Percentiles rank a stretch among this genome's conserved stretches.
Evolutionary conservation across 23 red algal genomes (phyloP).

Genomic region (Gracilaria vermiculophylla): DNA sequence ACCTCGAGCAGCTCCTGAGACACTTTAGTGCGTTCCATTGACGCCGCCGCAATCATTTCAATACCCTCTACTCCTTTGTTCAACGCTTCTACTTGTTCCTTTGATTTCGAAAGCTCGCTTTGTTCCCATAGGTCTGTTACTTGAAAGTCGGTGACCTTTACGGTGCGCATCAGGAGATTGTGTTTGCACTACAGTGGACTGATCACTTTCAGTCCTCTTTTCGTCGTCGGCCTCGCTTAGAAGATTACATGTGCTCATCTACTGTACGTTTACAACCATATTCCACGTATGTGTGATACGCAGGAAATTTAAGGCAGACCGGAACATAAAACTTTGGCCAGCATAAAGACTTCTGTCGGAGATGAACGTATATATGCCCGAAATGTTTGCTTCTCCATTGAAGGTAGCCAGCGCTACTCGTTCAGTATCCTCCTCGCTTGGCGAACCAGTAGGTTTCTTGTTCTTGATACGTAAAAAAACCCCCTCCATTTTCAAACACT

Average conservation of each 20-base stretch:
- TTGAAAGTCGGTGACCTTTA: no score
- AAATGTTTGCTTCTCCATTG: conserved; percentile 24
- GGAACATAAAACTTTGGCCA: neutral
- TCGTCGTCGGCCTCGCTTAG: neutral
- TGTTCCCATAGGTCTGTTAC: neutral
- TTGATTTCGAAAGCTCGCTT: neutral
- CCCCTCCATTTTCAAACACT: conserved; percentile 17
- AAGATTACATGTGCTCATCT: neutral
- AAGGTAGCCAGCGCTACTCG: neutral
- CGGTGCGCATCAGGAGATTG: neutral
- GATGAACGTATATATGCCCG: conserved; percentile 6
- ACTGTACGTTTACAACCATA: neutral
- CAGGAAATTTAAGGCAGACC: neutral
- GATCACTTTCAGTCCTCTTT: neutral
- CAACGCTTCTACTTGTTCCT: neutral
- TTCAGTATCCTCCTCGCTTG: conserved; percentile 15
- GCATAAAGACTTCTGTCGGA: neutral
- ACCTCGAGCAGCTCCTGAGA: neutral
- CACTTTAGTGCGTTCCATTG: conserved; percentile 10
- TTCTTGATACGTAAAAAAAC: neutral
- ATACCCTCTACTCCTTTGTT: conserved; percentile 22
- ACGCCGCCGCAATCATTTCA: neutral
- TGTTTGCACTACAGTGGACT: neutral
- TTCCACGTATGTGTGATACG: conserved; percentile 8
- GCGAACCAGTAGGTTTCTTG: neutral